Base-by-base conservation (phyloP, 805 yeast genomes). In the Lipomyces mesembrius region DNA sequence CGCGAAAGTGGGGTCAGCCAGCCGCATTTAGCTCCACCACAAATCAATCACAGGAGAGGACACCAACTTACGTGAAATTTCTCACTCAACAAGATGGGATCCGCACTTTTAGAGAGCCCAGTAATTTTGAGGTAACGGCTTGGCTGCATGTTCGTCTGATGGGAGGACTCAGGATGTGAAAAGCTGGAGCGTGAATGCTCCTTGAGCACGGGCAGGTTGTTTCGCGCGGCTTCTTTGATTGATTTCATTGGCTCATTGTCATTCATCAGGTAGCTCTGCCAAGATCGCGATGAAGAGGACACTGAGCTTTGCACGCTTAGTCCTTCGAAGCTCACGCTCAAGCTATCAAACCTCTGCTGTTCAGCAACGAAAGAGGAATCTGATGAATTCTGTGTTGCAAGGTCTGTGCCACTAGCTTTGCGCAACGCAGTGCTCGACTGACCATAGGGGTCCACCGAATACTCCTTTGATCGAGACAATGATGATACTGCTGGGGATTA, bases 71-170 rank as follows among this genome's bases (percentile, higher is more conserved):
- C 71, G 22, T 57, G 57, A 35, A 68, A 61, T 27, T 59, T 59
- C 11, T 68, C 67, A 11, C 63, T 53, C 20, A 68, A 52, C 39
- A 55, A 8, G 7, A 20, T 56, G 17, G 63, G 61, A 52, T 68
- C 71, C 8, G 61, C 59, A 2, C 65, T 52, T 49, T 68, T 68
- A 7, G 71, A 35, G 12, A 68, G 54, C 14, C 70, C 70, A 1
- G 67, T 59, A 5, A 68, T 25, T 39, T 68, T 66, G 51, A 68
- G 63, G 35, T 59, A 68, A 37, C 71, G 66, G 43, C 71, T 68
- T 29, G 71, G 58, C 12, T 46, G 37, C 49, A 56, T n/a, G 35
- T 25, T 60, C 37, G 43, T 52, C 8, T 34, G 49, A 32, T 3
- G 49, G n/a, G 52, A 37, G 22, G 22, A 2, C 25, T 25, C 63